Percentiles rank a stretch among this genome's conserved stretches.
Evolutionary conservation across 2,329 filamentous ascomycete genomes (phyloP).

Genomic region (Penicillium paneum): DNA sequence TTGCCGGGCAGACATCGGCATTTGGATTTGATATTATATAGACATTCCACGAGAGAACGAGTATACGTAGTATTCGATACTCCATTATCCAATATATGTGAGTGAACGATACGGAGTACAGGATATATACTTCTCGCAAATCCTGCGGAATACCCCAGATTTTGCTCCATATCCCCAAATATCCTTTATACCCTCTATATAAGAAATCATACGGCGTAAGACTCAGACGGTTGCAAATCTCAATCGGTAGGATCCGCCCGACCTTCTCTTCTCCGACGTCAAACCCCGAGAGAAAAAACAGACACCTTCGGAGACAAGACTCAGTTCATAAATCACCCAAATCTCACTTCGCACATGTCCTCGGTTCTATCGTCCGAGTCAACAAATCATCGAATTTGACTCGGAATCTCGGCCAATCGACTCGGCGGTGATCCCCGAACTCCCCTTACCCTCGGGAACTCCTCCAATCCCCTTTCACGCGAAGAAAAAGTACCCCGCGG

Average conservation of each 20-base stretch:
- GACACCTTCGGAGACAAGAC: background rate
- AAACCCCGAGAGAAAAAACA: background rate
- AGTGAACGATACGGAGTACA: background rate
- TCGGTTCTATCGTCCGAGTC: constrained; percentile 4
- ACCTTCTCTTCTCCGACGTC: constrained; percentile 5
- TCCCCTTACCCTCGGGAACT: constrained; percentile 24
- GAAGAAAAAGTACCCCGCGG: constrained; percentile 26
- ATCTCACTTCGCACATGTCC: background rate
- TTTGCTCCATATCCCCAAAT: background rate
- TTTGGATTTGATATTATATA: background rate
- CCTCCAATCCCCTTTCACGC: constrained; percentile 10
- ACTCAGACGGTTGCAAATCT: background rate
- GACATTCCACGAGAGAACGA: background rate
- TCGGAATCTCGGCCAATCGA: background rate
- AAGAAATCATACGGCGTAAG: constrained; percentile 16
- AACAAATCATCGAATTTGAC: constrained; percentile 13
- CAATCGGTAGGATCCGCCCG: constrained; percentile 19
- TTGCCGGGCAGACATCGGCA: background rate
- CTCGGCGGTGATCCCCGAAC: constrained; percentile 28
- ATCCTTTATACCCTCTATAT: background rate
- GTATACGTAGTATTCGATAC: background rate
- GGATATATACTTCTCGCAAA: too few species aligned
- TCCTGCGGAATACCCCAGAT: background rate
- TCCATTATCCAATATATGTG: background rate
- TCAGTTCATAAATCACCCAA: constrained; percentile 9